Evolutionary conservation across 1,284 basidiomycete genomes (phyloP), one percentile per base, ranked within the genome.

Genomic region (Psilocybe mexicana): DNA sequence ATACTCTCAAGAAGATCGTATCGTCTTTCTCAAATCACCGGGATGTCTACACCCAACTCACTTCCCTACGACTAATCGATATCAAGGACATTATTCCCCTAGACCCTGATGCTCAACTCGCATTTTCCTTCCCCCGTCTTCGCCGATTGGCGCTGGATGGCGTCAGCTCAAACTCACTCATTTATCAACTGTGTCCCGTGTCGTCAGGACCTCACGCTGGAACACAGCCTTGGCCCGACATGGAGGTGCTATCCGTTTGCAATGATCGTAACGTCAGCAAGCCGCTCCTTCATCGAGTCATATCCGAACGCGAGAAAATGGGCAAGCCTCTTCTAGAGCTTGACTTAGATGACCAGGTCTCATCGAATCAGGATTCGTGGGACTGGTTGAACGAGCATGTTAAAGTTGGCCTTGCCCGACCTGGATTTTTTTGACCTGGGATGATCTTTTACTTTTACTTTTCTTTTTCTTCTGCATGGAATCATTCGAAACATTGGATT

Each of bases 361-460:
- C 48, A 3, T 44, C 14, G 30, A 70, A 72, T 55, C 25, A 35
- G 30, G 69, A 70, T n/a, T 69, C 66, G 2, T 68, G 67, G 63
- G 54, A 58, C 24, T 72, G 68, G 68, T 44, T 72, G 23, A 55
- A 63, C 36, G 65, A 62, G 24, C 61, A 63, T 12, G 65, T 63
- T 6, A 58, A 68, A 12, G 55, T 67, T 8, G 10, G 56, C 57
- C 44, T 52, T 62, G 11, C 52, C 6, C 26, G 43, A 33, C 18
- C 43, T 33, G 52, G 52, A 8, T 53, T 45, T 43, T 14, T 45
- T 3, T 53, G 28, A 53, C 26, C 23, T 35, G 10, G 11, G 25
- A 33, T 33, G 25, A 5, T 12, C n/a, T 40, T 51, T 51, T 51
- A 26, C 18, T 25, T 43, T 51, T 24, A 26, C 10, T 23, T 25